Evolutionary conservation across 345 rosid species (phyloP).

Genomic region (Hibiscus mutabilis): DNA sequence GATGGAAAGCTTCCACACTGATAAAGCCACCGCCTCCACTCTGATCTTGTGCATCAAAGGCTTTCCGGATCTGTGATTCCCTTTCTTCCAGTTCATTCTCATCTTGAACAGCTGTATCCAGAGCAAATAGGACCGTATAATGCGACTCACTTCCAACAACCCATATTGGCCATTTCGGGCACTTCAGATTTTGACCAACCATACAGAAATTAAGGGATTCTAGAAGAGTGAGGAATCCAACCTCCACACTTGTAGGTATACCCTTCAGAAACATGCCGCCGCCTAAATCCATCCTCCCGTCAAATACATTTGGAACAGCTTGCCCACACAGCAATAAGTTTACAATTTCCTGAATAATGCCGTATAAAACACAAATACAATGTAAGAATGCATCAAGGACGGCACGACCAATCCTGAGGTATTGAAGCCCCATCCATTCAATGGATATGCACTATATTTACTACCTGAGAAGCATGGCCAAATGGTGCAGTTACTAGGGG

Average conservation of each 20-base stretch:
- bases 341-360: slow-evolving; percentile 65
- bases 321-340: slow-evolving; percentile 89
- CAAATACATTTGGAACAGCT: slow-evolving; percentile 95
- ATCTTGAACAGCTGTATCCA: slow-evolving; percentile 75
- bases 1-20: slow-evolving; percentile 87
- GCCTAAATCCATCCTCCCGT: slow-evolving; percentile 95
- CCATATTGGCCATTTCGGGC: slow-evolving; percentile 99
- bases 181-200: slow-evolving; percentile 89
- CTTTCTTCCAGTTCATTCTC: slow-evolving; percentile 94
- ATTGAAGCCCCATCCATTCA: not conserved
- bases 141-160: slow-evolving; percentile 99
- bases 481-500: slow-evolving; percentile 97
- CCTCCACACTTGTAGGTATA: slow-evolving; percentile 69
- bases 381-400: not conserved
- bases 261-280: slow-evolving; percentile 95
- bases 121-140: slow-evolving; percentile 91
- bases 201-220: slow-evolving; percentile 94
- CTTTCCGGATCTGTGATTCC: slow-evolving; percentile 78
- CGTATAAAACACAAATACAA: not conserved
- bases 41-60: slow-evolving; percentile 91
- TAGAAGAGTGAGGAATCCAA: slow-evolving; percentile 90
- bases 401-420: not conserved
- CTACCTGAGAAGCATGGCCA: slow-evolving; percentile 99
- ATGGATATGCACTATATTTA: not conserved
- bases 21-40: slow-evolving; percentile 99